Conservation (phyloP, 2,329 filamentous ascomycete genomes). For the Cryphonectria parasitica region DNA sequence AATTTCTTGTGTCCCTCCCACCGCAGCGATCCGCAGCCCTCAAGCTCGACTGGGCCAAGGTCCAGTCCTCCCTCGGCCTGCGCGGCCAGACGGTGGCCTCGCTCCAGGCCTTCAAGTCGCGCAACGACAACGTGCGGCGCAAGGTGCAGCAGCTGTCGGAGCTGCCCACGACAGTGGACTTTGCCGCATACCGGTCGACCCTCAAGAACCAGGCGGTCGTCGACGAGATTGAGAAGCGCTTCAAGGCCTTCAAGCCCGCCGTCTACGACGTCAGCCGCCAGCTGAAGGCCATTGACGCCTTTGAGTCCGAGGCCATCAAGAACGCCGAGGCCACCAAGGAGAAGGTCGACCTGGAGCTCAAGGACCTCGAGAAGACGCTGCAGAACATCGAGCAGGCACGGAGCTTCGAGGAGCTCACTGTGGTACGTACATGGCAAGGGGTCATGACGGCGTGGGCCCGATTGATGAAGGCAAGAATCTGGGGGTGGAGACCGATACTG, state of each 20-base stretch:
- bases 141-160: conserved; percentile 84
- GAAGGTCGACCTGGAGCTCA: conserved; percentile 92
- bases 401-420: conserved; percentile 95
- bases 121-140: conserved; percentile 97
- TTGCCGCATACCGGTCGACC: conserved; percentile 84
- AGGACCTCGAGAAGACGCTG: conserved; percentile 90
- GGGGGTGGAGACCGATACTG: conserved; percentile 33
- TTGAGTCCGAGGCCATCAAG: conserved; percentile 95
- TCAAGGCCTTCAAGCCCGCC: conserved; percentile 86
- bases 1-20: conserved; percentile 49
- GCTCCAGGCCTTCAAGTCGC: conserved; percentile 98
- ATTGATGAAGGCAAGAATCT: conserved; percentile 12
- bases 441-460: conserved; percentile 6
- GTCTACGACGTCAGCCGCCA: conserved; percentile 93
- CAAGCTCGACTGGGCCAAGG: conserved; percentile 99
- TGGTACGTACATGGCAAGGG: conserved; percentile 66
- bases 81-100: conserved; percentile 90
- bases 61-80: conserved; percentile 92
- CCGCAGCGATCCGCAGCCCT: conserved; percentile 92
- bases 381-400: conserved; percentile 96
- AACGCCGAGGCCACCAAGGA: conserved; percentile 96
- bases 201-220: conserved; percentile 97
- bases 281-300: conserved; percentile 97
- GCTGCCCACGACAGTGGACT: conserved; percentile 86
- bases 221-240: conserved; percentile 97